Evolutionary conservation across 257 asterid genomes (phyloP), one percentile per base, ranked within the genome.

Genomic region (Solanum neorickii): DNA sequence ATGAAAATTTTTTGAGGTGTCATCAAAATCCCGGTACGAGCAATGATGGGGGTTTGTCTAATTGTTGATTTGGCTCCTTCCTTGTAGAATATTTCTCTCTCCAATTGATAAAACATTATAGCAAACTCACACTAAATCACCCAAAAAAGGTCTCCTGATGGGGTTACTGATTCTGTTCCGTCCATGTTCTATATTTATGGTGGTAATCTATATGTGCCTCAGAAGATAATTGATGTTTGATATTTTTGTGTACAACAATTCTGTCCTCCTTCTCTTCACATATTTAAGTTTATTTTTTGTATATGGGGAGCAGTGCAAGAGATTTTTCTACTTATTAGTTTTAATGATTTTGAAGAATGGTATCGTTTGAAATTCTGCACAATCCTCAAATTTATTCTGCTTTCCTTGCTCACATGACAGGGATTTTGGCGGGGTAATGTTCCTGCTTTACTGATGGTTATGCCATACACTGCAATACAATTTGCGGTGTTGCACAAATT

Each of bases 351-450:
- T 80, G 66, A 80, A 0, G 66, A 16, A 80, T 80, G 18, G 66
- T 16, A 27, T 80, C 42, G 5, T 80, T 27, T 80, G n/a, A 18
- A 29, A 47, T 46, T 49, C 35, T 47, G 27, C 65, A 29, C 65
- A 44, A 41, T 14, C 16, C 68, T 62, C 88, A 16, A 86, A 12
- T 47, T 83, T 80, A 59, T 44, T 59, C 76, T 59, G 42, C 47
- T 80, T 80, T 13, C 84, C 66, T 77, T 37, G 42, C 13, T 72
- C 88, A 69, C 73, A 14, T 88, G 70, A 73, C 90, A 97, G 99
- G 98, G 98, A 7, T 96, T 95, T 90, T 96, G 99, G 99, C 93
- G 99, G 89, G 99, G 99, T 73, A 96, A 96, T 56, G 98, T 96
- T 42, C 99, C 98, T 7, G 99, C 98, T 83, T 90, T 96, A 89